These are phyloP conservation scores for Balansia obtecta DNA, from an alignment of 2,329 filamentous ascomycete genomes.

Conservation along the genomic window DNA sequence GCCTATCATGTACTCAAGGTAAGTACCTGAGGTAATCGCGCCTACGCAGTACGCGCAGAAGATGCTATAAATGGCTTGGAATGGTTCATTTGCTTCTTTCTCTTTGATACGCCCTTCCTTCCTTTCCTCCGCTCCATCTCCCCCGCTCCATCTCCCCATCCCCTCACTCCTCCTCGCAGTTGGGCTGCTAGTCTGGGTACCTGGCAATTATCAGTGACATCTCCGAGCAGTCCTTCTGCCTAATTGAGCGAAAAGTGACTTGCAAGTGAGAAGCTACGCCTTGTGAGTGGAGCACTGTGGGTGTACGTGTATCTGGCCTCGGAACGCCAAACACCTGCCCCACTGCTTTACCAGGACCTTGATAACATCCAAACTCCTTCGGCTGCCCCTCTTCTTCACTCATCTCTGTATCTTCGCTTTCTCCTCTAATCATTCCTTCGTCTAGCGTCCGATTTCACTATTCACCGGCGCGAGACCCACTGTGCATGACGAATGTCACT, in stretches of 20 bases:
- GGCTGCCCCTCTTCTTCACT: conserved; percentile 2
- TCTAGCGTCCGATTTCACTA: neutral
- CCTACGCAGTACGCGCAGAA: no score
- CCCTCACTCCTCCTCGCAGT: no score
- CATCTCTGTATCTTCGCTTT: neutral
- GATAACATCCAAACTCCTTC: neutral
- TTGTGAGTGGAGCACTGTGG: no score
- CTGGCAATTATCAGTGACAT: conserved; percentile 1
- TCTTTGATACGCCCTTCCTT: no score
- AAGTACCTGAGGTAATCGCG: no score
- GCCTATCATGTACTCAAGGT: no score
- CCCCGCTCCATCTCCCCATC: no score
- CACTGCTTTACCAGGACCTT: conserved; percentile 1
- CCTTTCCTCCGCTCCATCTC: no score
- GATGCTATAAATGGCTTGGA: no score
- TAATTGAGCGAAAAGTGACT: neutral
- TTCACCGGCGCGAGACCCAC: neutral
- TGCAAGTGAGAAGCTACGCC: neutral
- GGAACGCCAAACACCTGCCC: neutral
- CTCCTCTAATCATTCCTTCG: neutral
- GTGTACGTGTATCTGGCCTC: neutral
- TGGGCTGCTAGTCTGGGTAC: no score
- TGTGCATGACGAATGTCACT: no score
- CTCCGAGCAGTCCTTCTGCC: conserved; percentile 1
- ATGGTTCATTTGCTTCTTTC: no score